Percentiles rank a stretch among this genome's conserved stretches.
These are phyloP conservation scores for Lachnellula suecica DNA, from an alignment of 2,329 filamentous ascomycete genomes.

Conservation along the genomic window DNA sequence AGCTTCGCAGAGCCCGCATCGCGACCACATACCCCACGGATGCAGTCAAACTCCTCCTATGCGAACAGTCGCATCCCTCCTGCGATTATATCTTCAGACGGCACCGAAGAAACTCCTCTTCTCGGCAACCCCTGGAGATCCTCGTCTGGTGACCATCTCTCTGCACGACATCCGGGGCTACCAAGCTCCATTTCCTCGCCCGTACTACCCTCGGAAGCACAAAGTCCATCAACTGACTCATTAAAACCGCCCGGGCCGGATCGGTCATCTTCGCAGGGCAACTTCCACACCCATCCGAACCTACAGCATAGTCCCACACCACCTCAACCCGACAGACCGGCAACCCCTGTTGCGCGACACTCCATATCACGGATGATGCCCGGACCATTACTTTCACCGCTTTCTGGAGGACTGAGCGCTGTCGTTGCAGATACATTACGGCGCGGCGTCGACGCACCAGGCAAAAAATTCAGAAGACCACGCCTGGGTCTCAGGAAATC, in stretches of 20 bases:
- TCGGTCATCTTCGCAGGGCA: slow-evolving; percentile 26
- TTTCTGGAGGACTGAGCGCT: slow-evolving; percentile 59
- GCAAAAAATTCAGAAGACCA: slow-evolving; percentile 29
- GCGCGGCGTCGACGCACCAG: slow-evolving; percentile 48
- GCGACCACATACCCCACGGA: slow-evolving; percentile 22
- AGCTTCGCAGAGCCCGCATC: slow-evolving; percentile 24
- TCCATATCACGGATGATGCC: slow-evolving; percentile 53
- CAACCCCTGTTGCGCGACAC: slow-evolving; percentile 40
- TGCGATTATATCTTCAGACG: slow-evolving; percentile 8
- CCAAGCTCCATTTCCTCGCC: slow-evolving; percentile 26
- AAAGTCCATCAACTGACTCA: slow-evolving; percentile 19
- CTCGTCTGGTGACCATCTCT: slow-evolving; percentile 21
- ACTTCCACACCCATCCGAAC: slow-evolving; percentile 29
- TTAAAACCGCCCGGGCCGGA: slow-evolving; percentile 21
- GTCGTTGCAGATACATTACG: slow-evolving; percentile 65
- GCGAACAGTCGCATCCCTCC: slow-evolving; percentile 16
- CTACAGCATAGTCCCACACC: slow-evolving; percentile 31
- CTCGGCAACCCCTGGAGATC: slow-evolving; percentile 30
- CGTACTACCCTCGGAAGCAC: slow-evolving; percentile 31
- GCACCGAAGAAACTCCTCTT: slow-evolving; percentile 21
- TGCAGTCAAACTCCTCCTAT: slow-evolving; percentile 23
- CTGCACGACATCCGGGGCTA: slow-evolving; percentile 23
- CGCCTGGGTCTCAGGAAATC: slow-evolving; percentile 25
- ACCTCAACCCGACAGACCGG: slow-evolving; percentile 38
- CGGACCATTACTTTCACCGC: slow-evolving; percentile 57